Evolutionary conservation across 2,329 filamentous ascomycete genomes (phyloP).

Genomic region (Pseudogymnoascus sp.): DNA sequence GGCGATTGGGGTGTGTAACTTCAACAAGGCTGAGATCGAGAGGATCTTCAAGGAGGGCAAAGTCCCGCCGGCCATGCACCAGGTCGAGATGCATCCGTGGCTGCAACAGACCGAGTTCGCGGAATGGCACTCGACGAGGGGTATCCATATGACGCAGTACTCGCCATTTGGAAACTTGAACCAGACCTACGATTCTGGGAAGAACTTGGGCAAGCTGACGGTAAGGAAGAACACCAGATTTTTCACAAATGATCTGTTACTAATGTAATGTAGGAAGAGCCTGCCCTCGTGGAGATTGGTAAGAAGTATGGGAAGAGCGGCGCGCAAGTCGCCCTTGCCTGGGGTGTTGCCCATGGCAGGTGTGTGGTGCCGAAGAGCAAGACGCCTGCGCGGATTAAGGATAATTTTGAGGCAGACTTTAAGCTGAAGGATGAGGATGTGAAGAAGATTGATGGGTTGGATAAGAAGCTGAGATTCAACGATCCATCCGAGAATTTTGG

Average conservation of each 20-base stretch:
- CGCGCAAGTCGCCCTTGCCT: slow-evolving; percentile 52
- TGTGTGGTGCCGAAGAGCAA: slow-evolving; percentile 58
- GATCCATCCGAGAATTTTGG: slow-evolving; percentile 49
- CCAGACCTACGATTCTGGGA: slow-evolving; percentile 51
- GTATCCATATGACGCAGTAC: slow-evolving; percentile 37
- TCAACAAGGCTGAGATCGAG: slow-evolving; percentile 35
- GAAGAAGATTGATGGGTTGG: slow-evolving; percentile 40
- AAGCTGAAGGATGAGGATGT: slow-evolving; percentile 49
- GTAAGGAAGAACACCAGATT: slow-evolving; percentile 12
- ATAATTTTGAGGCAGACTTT: slow-evolving; percentile 59
- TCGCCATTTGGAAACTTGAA: slow-evolving; percentile 53
- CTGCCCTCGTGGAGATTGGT: slow-evolving; percentile 44
- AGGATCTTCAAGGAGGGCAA: slow-evolving; percentile 33
- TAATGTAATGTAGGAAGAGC: slow-evolving; percentile 36
- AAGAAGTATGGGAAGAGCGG: slow-evolving; percentile 47
- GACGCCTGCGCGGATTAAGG: slow-evolving; percentile 48
- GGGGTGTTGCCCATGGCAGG: slow-evolving; percentile 49
- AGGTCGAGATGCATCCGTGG: slow-evolving; percentile 47
- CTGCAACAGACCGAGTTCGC: slow-evolving; percentile 42
- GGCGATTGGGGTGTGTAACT: slow-evolving; percentile 57
- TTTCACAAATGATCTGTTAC: neutral
- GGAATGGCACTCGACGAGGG: slow-evolving; percentile 36
- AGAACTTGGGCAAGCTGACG: slow-evolving; percentile 39
- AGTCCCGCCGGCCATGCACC: slow-evolving; percentile 48
- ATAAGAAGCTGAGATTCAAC: slow-evolving; percentile 56